Percentiles rank a stretch among this genome's conserved stretches.
Evolutionary conservation across 805 yeast genomes (phyloP).

Genomic region (Geotrichum ghanense): DNA sequence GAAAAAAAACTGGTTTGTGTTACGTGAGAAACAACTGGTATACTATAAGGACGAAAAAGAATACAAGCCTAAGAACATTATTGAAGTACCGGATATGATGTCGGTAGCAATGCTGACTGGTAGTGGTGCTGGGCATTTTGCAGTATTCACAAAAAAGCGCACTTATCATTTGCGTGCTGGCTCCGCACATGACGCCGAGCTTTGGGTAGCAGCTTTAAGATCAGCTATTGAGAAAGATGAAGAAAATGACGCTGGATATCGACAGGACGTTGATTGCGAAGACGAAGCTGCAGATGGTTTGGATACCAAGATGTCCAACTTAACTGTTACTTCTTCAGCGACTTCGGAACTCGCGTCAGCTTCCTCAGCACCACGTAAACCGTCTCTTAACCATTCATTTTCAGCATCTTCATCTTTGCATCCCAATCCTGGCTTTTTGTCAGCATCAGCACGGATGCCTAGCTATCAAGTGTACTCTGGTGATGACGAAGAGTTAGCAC

Average conservation of each 20-base stretch:
- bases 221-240: neutral
- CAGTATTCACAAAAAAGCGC: conserved; percentile 22
- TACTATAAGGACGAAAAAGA: conserved; percentile 27
- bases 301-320: neutral
- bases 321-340: neutral
- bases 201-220: conserved; percentile 17
- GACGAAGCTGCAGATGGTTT: too few species aligned
- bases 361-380: too few species aligned
- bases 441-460: neutral
- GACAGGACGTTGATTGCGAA: neutral
- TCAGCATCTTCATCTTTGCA: neutral
- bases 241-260: neutral
- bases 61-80: conserved; percentile 23
- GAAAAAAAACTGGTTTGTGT: conserved; percentile 27
- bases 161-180: conserved; percentile 22
- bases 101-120: conserved; percentile 22
- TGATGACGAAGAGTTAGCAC: neutral
- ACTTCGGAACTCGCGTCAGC: too few species aligned
- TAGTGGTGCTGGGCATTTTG: conserved; percentile 18
- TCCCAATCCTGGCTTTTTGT: neutral
- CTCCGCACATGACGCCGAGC: conserved; percentile 18
- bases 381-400: neutral
- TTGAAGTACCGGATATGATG: conserved; percentile 23
- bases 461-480: neutral
- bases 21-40: conserved; percentile 22